Base-by-base conservation (phyloP, 177 flowering plant species). In the Vitis hybrid region DNA sequence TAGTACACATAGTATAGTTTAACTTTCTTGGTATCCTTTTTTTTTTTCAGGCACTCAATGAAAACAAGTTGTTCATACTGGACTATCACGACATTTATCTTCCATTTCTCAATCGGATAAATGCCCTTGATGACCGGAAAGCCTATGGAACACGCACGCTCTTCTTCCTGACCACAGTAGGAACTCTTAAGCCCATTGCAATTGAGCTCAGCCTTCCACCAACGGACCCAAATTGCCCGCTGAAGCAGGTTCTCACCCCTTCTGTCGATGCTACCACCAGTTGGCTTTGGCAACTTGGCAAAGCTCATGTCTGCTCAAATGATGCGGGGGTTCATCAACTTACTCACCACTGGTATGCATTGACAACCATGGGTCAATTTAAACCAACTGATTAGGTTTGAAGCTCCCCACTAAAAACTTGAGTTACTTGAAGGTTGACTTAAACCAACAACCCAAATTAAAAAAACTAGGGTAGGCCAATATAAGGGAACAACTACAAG, bases 141-240 rank as follows among this genome's bases (percentile, higher is more conserved):
- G 60, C 69, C 11, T 65, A 76, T 63, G 75, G 70, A 15, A 55
- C 83, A 12, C 53, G 67, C 1, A 72, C 79, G 2, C 5, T 76
- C 15, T 72, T 71, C 66, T 76, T 72, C 75, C 14, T 70, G 26
- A 66, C 63, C 19, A 3, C 11, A 19, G 20, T 13, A 6, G 79
- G 71, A 1, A 73, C 73, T 11, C 52, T 81, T 18, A 75, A 69
- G 74, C 81, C 79, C 0, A 39, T 78, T 55, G 83, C 79, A 0
- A 78, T 81, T 2, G 81, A 81, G 68, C 72, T 81, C 7, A 51
- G 63, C 10, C 69, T 75, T 15, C 78, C 78, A 2, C 76, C 56
- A 9, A 11, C 18, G 34, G 69, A 60, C 31, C 53, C 59, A 2
- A 34, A 53, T 51, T 10, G 66, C n/a, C 68, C 53, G 1, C 49